phyloP scores from a whole-genome alignment of 176 grass and related monocot genomes.

The Lolium perenne region DNA sequence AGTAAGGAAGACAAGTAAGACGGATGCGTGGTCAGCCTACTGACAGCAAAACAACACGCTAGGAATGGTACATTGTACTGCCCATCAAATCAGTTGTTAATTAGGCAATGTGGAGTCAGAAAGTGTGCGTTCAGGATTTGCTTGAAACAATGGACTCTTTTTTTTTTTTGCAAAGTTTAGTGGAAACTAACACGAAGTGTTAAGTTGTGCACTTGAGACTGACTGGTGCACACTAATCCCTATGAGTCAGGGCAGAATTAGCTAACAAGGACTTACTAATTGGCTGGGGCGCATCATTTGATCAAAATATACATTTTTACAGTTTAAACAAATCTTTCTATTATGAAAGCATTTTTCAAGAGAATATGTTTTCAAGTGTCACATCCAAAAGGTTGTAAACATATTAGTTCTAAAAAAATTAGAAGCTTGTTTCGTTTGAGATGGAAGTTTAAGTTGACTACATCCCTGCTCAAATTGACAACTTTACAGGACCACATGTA shows the following conservation, averaged over 20 bases:
- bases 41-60: not conserved
- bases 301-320: not conserved
- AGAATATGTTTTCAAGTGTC: too few species aligned
- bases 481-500: not conserved
- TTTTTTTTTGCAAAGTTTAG: too few species aligned
- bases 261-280: not conserved
- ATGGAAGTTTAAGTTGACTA: not conserved
- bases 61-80: not conserved
- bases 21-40: conserved; percentile 5
- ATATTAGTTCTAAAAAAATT: not conserved
- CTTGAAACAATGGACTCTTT: too few species aligned
- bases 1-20: conserved; percentile 4
- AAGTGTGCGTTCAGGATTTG: not conserved
- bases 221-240: not conserved
- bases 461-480: not conserved
- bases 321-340: too few species aligned
- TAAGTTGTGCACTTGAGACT: not conserved
- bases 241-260: not conserved
- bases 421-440: too few species aligned
- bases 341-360: too few species aligned
- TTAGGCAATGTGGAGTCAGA: not conserved
- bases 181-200: not conserved
- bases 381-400: not conserved
- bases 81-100: not conserved
- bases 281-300: not conserved